Evolutionary conservation across 352 stramenopile species (phyloP), one percentile per base, ranked within the genome.

Genomic region (Poterioochromonas sp.): DNA sequence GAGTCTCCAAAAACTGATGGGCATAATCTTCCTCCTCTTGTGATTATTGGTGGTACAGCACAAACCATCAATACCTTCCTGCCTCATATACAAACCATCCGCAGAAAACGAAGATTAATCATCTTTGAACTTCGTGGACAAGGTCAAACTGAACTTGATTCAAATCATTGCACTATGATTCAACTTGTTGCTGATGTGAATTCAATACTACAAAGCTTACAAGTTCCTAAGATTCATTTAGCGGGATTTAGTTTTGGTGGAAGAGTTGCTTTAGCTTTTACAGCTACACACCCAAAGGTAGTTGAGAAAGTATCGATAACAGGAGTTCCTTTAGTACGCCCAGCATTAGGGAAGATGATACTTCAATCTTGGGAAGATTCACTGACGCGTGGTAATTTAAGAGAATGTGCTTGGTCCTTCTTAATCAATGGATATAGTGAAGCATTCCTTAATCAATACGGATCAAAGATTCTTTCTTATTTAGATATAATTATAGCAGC

Each of bases 361-460:
- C 8, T 62, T 8, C 40, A 63, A 8, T 62, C 40, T 15, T 76
- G 68, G 68, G 20, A 40, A 12, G 68, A 76, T 26, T 18, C 1
- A 15, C 11, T 62, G 34, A 20, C 2, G 29, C 26, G 12, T 32
- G 44, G 43, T 8, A 37, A 76, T 44, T 15, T 76, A 1, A 51
- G n/a, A 35, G 37, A 8, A 12, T 18, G 5, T 8, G 65, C 65
- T 39, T 54, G 37, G 37, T 58, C 37, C 11, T 74, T 51, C 22
- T 12, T 74, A 12, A 8, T 74, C 8, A 74, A 74, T 39, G 65
- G 65, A 22, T 74, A 54, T n/a, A 74, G 65, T 39, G 39, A 54
- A 5, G 37, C 22, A 15, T 58, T 39, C 22, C 12, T 74, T 37
- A 34, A 32, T 18, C 51, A 54, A 35, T 39, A 39, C 18, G 37